Evolutionary conservation across 208 protist species (phyloP).

Genomic region (Leishmania arabica): DNA sequence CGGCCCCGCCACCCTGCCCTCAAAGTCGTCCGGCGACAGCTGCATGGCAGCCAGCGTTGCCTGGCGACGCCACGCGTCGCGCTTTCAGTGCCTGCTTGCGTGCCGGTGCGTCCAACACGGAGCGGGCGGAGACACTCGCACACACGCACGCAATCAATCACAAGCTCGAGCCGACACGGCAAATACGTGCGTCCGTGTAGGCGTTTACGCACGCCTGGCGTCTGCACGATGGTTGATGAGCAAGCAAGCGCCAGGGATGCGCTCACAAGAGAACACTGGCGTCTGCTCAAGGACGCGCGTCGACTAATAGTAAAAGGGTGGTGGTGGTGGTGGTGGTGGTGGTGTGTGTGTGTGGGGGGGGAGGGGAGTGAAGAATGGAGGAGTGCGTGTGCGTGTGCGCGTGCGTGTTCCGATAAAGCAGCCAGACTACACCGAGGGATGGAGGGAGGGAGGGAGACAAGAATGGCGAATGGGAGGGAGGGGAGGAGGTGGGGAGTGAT

Average conservation of each 20-base stretch:
- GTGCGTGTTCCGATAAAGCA: background rate
- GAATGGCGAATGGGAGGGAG: background rate
- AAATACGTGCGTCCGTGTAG: background rate
- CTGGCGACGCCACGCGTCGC: background rate
- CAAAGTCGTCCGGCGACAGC: slow-evolving; percentile 16
- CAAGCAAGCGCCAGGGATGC: too few species aligned
- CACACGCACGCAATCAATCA: background rate
- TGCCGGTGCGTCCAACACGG: background rate
- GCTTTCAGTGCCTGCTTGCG: background rate
- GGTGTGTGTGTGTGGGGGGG: too few species aligned
- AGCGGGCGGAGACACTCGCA: background rate
- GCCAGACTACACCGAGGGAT: background rate
- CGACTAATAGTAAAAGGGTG: too few species aligned
- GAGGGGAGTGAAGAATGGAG: background rate
- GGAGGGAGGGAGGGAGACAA: background rate
- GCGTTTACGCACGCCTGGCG: background rate
- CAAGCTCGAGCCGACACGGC: too few species aligned
- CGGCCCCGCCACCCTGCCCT: background rate
- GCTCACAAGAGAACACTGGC: background rate
- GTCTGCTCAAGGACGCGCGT: background rate
- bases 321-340: too few species aligned
- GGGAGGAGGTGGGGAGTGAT: background rate
- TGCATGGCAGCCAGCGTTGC: background rate
- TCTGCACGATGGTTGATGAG: background rate
- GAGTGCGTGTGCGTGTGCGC: background rate